Evolutionary conservation across 2,329 filamentous ascomycete species (phyloP).

Genomic region (Aspergillus felis): DNA sequence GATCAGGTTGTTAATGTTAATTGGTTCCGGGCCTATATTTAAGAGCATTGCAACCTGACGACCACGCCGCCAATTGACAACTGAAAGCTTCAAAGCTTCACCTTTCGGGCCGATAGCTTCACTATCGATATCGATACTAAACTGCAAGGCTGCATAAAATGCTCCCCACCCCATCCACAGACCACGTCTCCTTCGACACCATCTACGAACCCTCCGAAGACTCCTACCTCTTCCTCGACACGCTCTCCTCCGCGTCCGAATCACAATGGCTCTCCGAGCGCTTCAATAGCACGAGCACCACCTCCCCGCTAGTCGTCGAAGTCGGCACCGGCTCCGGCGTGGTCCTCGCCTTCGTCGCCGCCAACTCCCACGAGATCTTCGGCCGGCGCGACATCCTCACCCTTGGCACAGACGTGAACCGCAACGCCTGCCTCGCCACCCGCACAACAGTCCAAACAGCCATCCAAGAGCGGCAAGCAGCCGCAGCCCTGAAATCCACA

Average conservation of each 20-base stretch:
- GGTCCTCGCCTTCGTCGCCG: constrained; percentile 81
- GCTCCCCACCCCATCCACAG: constrained; percentile 91
- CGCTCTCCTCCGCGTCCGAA: constrained; percentile 70
- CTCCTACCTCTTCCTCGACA: constrained; percentile 90
- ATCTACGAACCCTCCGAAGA: constrained; percentile 97
- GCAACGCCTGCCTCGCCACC: constrained; percentile 75
- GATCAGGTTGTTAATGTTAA: background rate
- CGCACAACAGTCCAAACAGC: constrained; percentile 60
- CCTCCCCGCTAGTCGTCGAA: constrained; percentile 67
- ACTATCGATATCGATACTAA: background rate
- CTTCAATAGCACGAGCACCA: constrained; percentile 46
- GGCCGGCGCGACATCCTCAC: constrained; percentile 67
- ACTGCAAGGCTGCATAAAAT: constrained; percentile 46
- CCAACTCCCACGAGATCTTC: constrained; percentile 69
- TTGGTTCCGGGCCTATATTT: background rate
- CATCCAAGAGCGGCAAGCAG: constrained; percentile 30
- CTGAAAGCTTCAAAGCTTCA: constrained; percentile 1
- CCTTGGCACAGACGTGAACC: constrained; percentile 79
- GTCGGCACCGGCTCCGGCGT: constrained; percentile 89
- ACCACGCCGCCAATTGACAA: background rate
- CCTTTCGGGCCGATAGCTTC: background rate
- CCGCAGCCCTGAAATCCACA: constrained; percentile 32
- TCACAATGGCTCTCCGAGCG: constrained; percentile 62
- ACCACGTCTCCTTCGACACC: constrained; percentile 80
- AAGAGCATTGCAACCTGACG: no score